Evolutionary conservation across 1,284 basidiomycete species (phyloP), one percentile per base, ranked within the genome.

Genomic region (Naganishia albida): DNA sequence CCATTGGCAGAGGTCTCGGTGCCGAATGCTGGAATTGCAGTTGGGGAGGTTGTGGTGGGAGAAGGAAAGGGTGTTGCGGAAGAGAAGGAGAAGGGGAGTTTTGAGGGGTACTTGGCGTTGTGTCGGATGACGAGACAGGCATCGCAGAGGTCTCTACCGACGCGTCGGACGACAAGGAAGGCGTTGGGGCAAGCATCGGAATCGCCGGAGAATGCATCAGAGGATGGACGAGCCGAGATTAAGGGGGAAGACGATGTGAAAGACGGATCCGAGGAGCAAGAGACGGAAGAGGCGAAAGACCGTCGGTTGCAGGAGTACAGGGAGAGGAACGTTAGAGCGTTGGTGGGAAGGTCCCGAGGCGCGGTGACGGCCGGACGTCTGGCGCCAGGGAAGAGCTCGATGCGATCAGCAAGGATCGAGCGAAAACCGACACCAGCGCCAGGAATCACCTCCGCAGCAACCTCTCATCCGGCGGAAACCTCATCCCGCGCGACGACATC

Each of bases 91-190:
- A 28, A 25, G 30, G 30, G 10, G 46, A 60, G 34, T 40, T 50
- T 20, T 7, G 57, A 50, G 20, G 57, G 57, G 34, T 60, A 60
- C 46, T 25, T 60, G 10, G 38, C 44, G 18, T 39, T 60, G 7
- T 60, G 57, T 50, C 44, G 57, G 46, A 40, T 60, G 57, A 60
- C 57, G 25, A 49, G 34, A 20, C 57, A 60, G 46, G 57, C 57
- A 2, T 50, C 57, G 34, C 34, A 49, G 34, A 20, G 54, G n/a
- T n/a, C 28, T 23, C 0, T 25, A 3, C 38, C 18, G 8, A 55
- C 34, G 34, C 34, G 34, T 34, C 34, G 34, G 10, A 34, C 34
- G 34, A 10, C 10, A 4, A 34, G 6, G 34, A 34, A 34, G 4
- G 4, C 34, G 6, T 34, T 34, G 6, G 34, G 6, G 10, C 34